Percentiles rank a stretch among this genome's conserved stretches.
phyloP scores from a whole-genome alignment of 371 early-diverging fungal genomes.

The Fennellomyces sp. region DNA sequence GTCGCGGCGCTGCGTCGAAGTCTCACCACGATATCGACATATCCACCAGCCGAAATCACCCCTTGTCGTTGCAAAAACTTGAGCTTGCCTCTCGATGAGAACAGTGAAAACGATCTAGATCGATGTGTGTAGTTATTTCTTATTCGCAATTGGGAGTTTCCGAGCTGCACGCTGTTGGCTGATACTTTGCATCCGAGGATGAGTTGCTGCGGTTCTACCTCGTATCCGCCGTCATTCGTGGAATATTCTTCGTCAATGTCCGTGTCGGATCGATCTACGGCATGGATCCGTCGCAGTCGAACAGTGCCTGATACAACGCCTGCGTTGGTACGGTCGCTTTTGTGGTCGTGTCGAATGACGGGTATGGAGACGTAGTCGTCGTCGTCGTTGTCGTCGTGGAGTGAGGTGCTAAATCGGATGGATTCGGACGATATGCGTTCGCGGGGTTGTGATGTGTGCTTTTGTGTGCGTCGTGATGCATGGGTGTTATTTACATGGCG shows the following conservation, averaged over 20 bases:
- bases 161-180: not conserved
- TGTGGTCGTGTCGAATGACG: not conserved
- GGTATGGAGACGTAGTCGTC: not conserved
- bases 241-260: conserved; percentile 1
- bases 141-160: not conserved
- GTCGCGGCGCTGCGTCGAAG: conserved; percentile 4
- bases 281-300: conserved; percentile 2
- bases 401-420: not conserved
- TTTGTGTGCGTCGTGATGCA: not conserved
- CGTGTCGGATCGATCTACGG: not conserved
- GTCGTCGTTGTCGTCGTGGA: not conserved
- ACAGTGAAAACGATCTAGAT: conserved; percentile 2
- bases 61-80: conserved; percentile 10
- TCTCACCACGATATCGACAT: conserved; percentile 12
- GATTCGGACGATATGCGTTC: not conserved
- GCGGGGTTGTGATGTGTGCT: not conserved
- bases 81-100: conserved; percentile 10
- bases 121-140: conserved; percentile 1
- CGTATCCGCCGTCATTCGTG: not conserved
- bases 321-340: not conserved
- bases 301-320: conserved; percentile 1
- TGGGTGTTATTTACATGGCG: not conserved
- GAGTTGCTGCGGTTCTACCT: conserved; percentile 3
- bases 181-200: not conserved
- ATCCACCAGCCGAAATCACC: not conserved